phyloP scores from a whole-genome alignment of 345 rosid species.

The Kernera saxatilis region DNA sequence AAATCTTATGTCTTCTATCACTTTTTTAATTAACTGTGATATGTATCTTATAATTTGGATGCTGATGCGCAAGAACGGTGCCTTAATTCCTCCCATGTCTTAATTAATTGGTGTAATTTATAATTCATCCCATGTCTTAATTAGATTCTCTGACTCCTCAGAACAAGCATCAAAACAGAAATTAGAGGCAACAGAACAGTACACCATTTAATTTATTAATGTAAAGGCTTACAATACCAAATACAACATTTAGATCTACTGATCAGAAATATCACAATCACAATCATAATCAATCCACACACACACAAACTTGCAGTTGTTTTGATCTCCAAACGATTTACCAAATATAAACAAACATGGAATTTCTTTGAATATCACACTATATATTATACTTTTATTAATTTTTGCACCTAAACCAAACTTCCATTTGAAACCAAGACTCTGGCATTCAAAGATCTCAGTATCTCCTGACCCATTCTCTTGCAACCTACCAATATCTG shows the following conservation, averaged over 20 bases:
- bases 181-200: background rate
- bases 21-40: background rate
- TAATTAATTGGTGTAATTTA: too few relatives aligned
- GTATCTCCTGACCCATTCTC: constrained; percentile 8
- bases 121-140: background rate
- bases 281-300: background rate
- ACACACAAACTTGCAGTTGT: background rate
- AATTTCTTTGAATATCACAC: background rate
- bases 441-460: background rate
- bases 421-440: background rate
- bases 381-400: background rate
- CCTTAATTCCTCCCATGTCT: background rate
- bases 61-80: background rate
- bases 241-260: background rate
- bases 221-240: background rate
- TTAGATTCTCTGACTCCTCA: too few relatives aligned
- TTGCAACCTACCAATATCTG: constrained; percentile 6
- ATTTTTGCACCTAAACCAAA: background rate
- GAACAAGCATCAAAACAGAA: too few relatives aligned
- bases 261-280: background rate
- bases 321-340: background rate
- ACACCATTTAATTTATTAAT: background rate
- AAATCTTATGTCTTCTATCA: background rate
- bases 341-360: background rate
- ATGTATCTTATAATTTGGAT: constrained; percentile 1